Conservation (phyloP, 192 early-diverging fungal genomes). For the Chytriomyces sp. region DNA sequence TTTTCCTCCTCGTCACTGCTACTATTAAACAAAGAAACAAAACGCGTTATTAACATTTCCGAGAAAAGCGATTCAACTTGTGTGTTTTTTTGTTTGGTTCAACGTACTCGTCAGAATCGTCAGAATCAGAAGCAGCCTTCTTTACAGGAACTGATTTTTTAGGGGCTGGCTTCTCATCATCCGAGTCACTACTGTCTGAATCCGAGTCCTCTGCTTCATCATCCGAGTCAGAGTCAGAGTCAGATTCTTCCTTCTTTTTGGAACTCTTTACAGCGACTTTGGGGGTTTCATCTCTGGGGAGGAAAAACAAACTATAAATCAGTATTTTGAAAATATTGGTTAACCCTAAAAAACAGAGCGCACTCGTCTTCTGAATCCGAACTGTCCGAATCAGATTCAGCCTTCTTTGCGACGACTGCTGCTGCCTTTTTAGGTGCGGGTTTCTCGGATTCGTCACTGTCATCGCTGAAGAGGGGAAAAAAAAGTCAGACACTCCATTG, state of each 20-base stretch:
- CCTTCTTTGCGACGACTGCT: conserved; percentile 20
- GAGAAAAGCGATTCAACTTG: too few species aligned
- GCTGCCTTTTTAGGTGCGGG: conserved; percentile 18
- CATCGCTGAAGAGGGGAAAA: too few species aligned
- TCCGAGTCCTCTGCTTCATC: neutral
- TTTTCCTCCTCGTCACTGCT: too few species aligned
- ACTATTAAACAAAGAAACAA: too few species aligned
- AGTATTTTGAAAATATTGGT: too few species aligned
- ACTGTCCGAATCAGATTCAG: conserved; percentile 13
- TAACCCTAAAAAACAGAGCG: too few species aligned
- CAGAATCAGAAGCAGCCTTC: neutral
- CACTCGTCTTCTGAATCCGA: conserved; percentile 18
- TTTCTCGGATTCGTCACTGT: conserved; percentile 14
- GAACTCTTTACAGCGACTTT: neutral
- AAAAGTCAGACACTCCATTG: too few species aligned
- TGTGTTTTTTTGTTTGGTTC: too few species aligned
- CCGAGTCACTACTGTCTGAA: conserved; percentile 11
- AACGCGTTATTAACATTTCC: too few species aligned
- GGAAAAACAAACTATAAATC: neutral
- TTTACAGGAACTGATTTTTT: conserved; percentile 9
- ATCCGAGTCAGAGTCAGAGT: conserved; percentile 26
- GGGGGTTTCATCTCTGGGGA: conserved; percentile 5
- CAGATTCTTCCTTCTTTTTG: conserved; percentile 28
- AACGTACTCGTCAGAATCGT: neutral
- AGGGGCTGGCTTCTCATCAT: neutral